Conservation (phyloP, 2,329 filamentous ascomycete genomes). For the Coniochaeta hoffmannii region DNA sequence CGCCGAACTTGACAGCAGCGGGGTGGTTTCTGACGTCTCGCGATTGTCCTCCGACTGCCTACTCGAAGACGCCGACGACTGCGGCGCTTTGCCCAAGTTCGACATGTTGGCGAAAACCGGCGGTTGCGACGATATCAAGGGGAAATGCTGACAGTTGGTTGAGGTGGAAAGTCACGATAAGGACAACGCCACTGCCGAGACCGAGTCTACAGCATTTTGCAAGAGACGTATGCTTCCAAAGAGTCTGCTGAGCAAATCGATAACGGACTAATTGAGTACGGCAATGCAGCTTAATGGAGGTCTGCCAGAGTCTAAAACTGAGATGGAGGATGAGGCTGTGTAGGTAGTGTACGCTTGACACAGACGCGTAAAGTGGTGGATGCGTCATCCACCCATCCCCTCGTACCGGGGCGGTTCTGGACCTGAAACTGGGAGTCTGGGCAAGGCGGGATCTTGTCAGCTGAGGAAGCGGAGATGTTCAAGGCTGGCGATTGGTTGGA, state of each 20-base stretch:
- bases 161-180: background rate
- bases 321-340: too few species aligned
- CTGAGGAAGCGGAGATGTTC: background rate
- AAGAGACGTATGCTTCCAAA: background rate
- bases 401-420: too few species aligned
- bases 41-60: conserved; percentile 14
- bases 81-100: conserved; percentile 35
- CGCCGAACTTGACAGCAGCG: conserved; percentile 35
- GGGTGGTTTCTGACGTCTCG: conserved; percentile 39
- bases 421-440: background rate
- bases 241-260: too few species aligned
- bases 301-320: too few species aligned
- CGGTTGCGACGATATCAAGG: background rate
- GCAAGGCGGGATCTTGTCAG: too few species aligned
- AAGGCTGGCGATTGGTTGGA: background rate
- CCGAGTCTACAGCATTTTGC: too few species aligned
- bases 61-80: conserved; percentile 27
- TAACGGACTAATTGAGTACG: background rate
- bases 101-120: conserved; percentile 29
- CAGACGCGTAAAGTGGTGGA: too few species aligned
- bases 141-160: background rate
- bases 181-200: background rate
- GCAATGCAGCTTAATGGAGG: too few species aligned
- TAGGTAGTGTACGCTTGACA: too few species aligned
- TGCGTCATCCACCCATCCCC: too few species aligned